Base-by-base conservation (phyloP, 768 basidiomycete genomes). In the Guyanaporus albipodus region DNA sequence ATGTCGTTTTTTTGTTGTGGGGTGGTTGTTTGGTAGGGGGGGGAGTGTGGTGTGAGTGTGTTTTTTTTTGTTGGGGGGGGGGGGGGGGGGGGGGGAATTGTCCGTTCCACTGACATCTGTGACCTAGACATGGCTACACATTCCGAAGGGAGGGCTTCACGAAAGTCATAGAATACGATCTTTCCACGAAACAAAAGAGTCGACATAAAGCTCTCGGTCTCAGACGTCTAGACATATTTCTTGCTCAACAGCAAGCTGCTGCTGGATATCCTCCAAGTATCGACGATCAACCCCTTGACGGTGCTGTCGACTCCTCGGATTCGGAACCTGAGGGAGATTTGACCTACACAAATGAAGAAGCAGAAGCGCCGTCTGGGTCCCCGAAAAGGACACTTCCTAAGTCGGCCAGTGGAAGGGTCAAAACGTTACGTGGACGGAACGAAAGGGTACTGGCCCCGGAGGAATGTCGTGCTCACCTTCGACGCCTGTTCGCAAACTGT, bases 121-220 rank as follows among this genome's bases (percentile, higher is more conserved):
- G n/a, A 31, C 12, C 29, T 39, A 94, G 91, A 23, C 68, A 77
- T 55, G 83, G 78, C 3, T 93, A 90, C 63, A 91, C 92, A 0
- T 91, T 88, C 68, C 85, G 94, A 43, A 97, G 91, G 66, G 96
- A 99, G 61, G 91, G 90, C 0, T 76, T 88, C 66, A 91, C 87
- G 41, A 98, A 97, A 70, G 78, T 99, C 45, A 85, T 98, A 61
- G 93, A 98, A 70, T 90, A 91, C 60, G 93, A 94, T 57, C 76
- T 98, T 26, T 74, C 89, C 6, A 41, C 65, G 2, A 95, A 92
- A 67, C 84, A 91, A 63, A 92, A 89, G 66, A 74, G 65, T 36
- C 67, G 71, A 32, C 77, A 84, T 61, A 58, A 62, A 6, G 74
- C 78, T 15, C 43, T 78, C 9, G 70, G 76, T 11, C 63, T 83